phyloP scores from a whole-genome alignment of 2,329 filamentous ascomycete species.

The Clonostachys byssicola region DNA sequence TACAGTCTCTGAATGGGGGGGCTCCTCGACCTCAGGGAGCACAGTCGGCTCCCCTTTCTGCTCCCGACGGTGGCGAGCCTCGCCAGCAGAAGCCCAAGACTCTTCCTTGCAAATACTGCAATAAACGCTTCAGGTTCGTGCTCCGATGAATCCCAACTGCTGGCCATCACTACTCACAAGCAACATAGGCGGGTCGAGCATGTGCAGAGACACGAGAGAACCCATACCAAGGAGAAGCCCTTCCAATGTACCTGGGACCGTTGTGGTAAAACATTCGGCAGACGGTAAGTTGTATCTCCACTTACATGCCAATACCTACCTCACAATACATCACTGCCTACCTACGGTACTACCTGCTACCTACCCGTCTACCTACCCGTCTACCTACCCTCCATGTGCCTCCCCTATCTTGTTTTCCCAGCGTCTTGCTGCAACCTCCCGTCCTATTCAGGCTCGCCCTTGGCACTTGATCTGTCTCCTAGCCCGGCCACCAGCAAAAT shows the following conservation, averaged over 20 bases:
- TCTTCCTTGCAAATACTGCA: constrained; percentile 59
- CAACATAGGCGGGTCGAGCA: constrained; percentile 54
- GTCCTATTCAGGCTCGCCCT: too few species aligned
- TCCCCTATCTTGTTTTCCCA: neutral
- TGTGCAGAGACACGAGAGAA: constrained; percentile 59
- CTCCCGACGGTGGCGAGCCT: constrained; percentile 43
- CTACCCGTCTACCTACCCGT: constrained; percentile 2
- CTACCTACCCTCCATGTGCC: constrained; percentile 1
- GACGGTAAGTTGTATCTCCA: constrained; percentile 42
- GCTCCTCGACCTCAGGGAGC: constrained; percentile 18
- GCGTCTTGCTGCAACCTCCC: too few species aligned
- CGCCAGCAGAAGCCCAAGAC: constrained; percentile 58
- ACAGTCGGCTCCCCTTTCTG: constrained; percentile 15
- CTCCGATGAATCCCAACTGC: neutral
- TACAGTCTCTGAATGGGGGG: constrained; percentile 47
- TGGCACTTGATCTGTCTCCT: too few species aligned
- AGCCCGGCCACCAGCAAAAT: too few species aligned
- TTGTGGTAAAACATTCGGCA: constrained; percentile 59
- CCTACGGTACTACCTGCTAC: constrained; percentile 1
- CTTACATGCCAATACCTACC: constrained; percentile 1
- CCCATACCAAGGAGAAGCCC: constrained; percentile 62
- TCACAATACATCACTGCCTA: neutral
- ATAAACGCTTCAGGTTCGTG: constrained; percentile 57
- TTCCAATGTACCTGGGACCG: constrained; percentile 56
- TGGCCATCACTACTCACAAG: neutral